These are phyloP conservation scores for Salix viminalis DNA, from an alignment of 345 rosid genomes.

Conservation along the genomic window DNA sequence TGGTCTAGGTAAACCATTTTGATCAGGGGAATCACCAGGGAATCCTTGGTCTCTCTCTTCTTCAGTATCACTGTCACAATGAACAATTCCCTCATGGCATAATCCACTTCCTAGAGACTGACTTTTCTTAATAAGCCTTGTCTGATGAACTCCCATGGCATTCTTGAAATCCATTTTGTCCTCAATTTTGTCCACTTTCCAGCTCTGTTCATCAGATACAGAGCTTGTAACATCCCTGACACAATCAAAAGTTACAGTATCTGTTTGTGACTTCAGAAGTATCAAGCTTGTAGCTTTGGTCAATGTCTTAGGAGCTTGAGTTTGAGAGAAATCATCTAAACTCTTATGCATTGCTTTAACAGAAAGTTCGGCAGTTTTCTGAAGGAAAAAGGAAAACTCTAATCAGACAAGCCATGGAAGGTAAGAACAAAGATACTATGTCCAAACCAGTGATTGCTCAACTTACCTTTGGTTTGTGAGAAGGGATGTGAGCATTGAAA, in stretches of 20 bases:
- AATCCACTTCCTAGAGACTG: conserved; percentile 62
- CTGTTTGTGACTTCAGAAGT: conserved; percentile 22
- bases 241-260: conserved; percentile 22
- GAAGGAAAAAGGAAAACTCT: conserved; percentile 11
- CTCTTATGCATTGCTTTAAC: no score
- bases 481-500: conserved; percentile 54
- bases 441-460: conserved; percentile 15
- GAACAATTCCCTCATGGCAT: conserved; percentile 39
- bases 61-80: conserved; percentile 33
- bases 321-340: no score
- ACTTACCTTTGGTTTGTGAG: conserved; percentile 66
- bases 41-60: conserved; percentile 45
- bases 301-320: background rate
- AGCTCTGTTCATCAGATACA: conserved; percentile 29
- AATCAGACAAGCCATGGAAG: conserved; percentile 6
- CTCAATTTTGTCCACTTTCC: conserved; percentile 56
- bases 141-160: conserved; percentile 18
- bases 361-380: conserved; percentile 32
- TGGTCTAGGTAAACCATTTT: conserved; percentile 21
- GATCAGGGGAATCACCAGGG: conserved; percentile 50
- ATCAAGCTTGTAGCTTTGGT: conserved; percentile 29
- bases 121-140: conserved; percentile 53
- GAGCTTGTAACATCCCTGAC: conserved; percentile 27
- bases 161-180: conserved; percentile 22
- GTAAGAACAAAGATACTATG: conserved; percentile 1